Conservation (phyloP, 2,329 filamentous ascomycete species). For the Fusarium tuaranense region DNA sequence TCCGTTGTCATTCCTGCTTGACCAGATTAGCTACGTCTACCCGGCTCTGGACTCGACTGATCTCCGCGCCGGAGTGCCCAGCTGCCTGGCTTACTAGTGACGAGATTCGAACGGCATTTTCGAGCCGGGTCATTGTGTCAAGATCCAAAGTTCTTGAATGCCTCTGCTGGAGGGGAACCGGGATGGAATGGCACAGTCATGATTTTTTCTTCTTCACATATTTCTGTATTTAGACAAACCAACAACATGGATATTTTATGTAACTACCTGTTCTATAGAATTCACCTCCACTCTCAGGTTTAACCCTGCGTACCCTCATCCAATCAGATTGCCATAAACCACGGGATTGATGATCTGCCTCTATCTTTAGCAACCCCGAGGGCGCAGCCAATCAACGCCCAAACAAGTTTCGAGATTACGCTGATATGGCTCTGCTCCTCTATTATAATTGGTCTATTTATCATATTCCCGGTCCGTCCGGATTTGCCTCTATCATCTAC, state of each 20-base stretch:
- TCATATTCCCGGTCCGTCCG: not conserved
- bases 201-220: not conserved
- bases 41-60: not conserved
- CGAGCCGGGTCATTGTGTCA: not conserved
- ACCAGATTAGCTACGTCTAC: not conserved
- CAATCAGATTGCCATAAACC: not conserved
- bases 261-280: not conserved
- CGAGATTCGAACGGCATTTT: not conserved
- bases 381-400: not conserved
- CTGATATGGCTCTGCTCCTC: not conserved
- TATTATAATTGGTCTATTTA: not conserved
- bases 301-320: not conserved
- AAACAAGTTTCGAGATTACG: not conserved
- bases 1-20: not conserved
- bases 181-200: not conserved
- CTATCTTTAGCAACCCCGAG: not conserved
- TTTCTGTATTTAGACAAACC: not conserved
- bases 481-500: not conserved
- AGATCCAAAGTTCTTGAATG: not conserved
- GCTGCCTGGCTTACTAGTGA: not conserved
- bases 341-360: not conserved
- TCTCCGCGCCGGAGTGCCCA: not conserved
- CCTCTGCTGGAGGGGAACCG: not conserved
- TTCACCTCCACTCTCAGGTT: not conserved
- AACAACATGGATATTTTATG: accelerated